A percentile compares a stretch with the other conserved stretches of the same genome.
Conservation (phyloP, 192 early-diverging fungal genomes). For the Rhizophagus prolifer region DNA sequence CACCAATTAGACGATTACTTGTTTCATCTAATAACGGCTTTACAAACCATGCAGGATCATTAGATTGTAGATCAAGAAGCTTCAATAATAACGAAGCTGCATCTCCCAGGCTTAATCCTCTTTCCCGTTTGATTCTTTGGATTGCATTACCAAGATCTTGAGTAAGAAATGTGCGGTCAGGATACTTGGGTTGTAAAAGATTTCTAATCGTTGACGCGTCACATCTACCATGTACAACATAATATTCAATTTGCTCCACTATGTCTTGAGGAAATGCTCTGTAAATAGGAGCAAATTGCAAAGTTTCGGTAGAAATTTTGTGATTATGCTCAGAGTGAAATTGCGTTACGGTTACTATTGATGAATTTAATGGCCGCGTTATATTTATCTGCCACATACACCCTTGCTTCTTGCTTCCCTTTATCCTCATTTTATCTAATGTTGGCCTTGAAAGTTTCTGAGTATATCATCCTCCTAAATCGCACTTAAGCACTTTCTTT, state of each 20-base stretch:
- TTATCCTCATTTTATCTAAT: too few species aligned
- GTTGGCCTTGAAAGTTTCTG: not conserved
- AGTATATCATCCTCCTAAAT: not conserved
- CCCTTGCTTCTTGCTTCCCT: too few species aligned
- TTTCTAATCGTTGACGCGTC: not conserved
- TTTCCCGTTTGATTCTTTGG: not conserved
- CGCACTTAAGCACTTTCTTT: not conserved
- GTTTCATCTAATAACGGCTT: not conserved
- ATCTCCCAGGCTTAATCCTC: not conserved
- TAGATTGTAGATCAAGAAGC: not conserved
- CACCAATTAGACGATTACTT: too few species aligned
- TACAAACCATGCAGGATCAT: not conserved
- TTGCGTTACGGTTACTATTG: too few species aligned
- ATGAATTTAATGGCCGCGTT: too few species aligned
- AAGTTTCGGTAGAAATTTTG: too few species aligned
- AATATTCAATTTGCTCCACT: not conserved
- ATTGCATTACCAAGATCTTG: slow-evolving; percentile 1
- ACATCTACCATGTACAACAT: not conserved
- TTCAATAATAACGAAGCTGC: not conserved
- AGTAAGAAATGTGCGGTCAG: not conserved
- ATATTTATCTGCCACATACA: too few species aligned
- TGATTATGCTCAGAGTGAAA: too few species aligned
- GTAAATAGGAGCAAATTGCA: not conserved
- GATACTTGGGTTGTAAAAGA: not conserved
- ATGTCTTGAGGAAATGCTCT: not conserved